Conservation (phyloP, 106 monocot genomes). For the Iris macrosiphon region DNA sequence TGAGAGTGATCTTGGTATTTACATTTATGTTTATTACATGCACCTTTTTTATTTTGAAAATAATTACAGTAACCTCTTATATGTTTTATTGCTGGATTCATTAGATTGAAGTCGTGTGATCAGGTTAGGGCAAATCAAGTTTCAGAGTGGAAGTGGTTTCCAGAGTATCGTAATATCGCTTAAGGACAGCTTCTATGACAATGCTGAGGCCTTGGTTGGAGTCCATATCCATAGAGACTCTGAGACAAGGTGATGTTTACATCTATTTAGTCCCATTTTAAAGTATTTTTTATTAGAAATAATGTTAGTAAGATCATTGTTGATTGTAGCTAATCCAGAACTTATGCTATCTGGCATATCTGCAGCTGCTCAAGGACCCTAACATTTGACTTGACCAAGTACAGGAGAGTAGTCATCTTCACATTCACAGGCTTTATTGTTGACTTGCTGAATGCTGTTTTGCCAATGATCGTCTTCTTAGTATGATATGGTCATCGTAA, state of each 20-base stretch:
- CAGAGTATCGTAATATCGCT: constrained; percentile 93
- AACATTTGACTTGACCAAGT: constrained; percentile 80
- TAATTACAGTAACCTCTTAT: constrained; percentile 88
- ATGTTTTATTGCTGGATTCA: constrained; percentile 93
- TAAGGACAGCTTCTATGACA: constrained; percentile 94
- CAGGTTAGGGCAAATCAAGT: constrained; percentile 26
- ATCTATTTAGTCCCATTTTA: no score
- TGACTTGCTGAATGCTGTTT: no score
- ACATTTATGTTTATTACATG: no score
- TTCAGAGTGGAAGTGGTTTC: constrained; percentile 49
- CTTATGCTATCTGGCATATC: neutral
- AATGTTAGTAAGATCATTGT: no score
- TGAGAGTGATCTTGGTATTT: no score
- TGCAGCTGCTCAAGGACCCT: constrained; percentile 90
- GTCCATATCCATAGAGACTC: constrained; percentile 80
- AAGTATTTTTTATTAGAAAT: no score
- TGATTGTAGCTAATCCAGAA: no score
- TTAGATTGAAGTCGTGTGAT: constrained; percentile 78
- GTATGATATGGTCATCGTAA: no score
- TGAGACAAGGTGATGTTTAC: constrained; percentile 69
- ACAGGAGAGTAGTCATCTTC: no score
- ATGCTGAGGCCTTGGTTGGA: constrained; percentile 90
- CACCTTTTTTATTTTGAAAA: no score
- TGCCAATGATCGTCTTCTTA: no score
- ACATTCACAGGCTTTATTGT: no score